Evolutionary conservation across 305 asterid species (phyloP), one percentile per base, ranked within the genome.

Genomic region (Fraxinus sp.): DNA sequence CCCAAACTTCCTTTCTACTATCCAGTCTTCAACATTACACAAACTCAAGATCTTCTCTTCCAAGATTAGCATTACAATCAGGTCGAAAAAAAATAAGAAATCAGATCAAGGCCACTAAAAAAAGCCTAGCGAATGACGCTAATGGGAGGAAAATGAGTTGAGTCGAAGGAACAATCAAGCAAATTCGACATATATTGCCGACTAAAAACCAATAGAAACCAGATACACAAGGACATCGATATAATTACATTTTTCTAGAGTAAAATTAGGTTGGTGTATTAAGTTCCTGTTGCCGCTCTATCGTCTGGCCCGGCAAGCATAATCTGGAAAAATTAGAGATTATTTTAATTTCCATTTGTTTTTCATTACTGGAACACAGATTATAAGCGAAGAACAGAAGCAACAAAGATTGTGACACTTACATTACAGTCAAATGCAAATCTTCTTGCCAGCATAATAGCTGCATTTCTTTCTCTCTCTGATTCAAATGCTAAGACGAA

Each of bases 381-480:
- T 68, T 46, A 16, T 11, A 13, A 24, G 39, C 64, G 20, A 76
- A 20, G 14, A 77, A n/a, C 64, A 16, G 4, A 20, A 46, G 75
- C n/a, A 20, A 24, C 66, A 35, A 84, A 78, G 86, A 83, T 24
- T 81, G 5, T 5, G 62, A 75, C 70, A 84, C 96, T 91, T 83
- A 95, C 97, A 82, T 93, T 93, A 81, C 97, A 95, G 81, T 93
- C 97, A 0, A 92, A 92, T 14, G 97, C 98, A 70, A 91, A 95
- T 74, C 98, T 89, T 86, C 98, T 89, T 46, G 96, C 98, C 10
- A 95, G 91, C 97, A 95, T 93, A 81, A 95, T 95, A 76, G 98
- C 97, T 84, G 98, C 93, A 82, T 95, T 95, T 89, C 98, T 87
- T 79, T 95, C 98, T 84, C 98, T 87, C 35, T 89, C 96, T 1